Percentiles rank a stretch among this genome's conserved stretches.
Evolutionary conservation across 2,329 filamentous ascomycete genomes (phyloP).

Genomic region (Talaromyces sp.): DNA sequence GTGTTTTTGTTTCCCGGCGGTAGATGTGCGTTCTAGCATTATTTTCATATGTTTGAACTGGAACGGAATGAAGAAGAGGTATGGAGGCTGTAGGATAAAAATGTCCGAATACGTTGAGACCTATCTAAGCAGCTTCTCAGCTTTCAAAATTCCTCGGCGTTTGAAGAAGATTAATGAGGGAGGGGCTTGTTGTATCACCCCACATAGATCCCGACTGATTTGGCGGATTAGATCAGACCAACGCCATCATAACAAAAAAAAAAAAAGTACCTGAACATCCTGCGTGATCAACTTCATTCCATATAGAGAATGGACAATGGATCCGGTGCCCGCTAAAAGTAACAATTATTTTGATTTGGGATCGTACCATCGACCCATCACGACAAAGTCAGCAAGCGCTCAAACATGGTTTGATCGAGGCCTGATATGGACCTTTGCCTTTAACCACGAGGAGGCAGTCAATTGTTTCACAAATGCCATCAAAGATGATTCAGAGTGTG

Average conservation of each 20-base stretch:
- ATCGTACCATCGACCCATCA: constrained; percentile 53
- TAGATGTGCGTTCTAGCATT: background rate
- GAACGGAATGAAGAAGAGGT: background rate
- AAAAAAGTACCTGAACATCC: background rate
- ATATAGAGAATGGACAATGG: background rate
- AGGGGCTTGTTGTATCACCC: background rate
- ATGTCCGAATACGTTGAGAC: background rate
- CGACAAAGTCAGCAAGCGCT: constrained; percentile 49
- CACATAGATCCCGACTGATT: background rate
- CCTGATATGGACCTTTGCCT: constrained; percentile 69
- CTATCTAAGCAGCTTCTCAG: background rate
- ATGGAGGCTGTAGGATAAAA: background rate
- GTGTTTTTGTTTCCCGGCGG: background rate
- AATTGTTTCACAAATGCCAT: constrained; percentile 46
- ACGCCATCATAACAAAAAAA: background rate
- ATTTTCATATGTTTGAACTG: background rate
- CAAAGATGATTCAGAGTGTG: constrained; percentile 40
- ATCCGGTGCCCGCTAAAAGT: background rate
- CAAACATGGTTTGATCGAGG: constrained; percentile 69
- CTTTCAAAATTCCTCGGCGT: background rate
- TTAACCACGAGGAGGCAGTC: constrained; percentile 71
- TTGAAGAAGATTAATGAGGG: background rate
- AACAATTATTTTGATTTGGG: constrained; percentile 53
- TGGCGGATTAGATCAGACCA: background rate
- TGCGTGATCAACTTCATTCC: background rate